phyloP scores from a whole-genome alignment of 2,329 filamentous ascomycete genomes.

The Immersiporthe knoxdaviesiana region DNA sequence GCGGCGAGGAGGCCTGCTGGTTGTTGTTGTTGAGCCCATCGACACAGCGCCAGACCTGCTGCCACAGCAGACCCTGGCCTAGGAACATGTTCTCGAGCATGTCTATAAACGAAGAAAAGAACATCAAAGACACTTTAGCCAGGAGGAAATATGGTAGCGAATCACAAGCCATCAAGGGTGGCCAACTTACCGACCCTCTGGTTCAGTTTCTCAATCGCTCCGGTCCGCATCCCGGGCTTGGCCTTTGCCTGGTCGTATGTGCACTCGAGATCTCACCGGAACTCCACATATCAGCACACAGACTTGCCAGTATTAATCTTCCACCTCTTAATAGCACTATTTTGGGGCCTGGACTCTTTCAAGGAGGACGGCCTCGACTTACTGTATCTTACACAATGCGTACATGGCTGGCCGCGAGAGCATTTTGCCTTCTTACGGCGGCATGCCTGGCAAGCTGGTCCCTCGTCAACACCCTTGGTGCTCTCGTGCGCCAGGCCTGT shows the following conservation, averaged over 20 bases:
- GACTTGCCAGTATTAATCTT: no score
- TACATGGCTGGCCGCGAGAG: constrained; percentile 47
- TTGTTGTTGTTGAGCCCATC: background rate
- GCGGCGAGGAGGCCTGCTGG: background rate
- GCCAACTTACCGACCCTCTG: constrained; percentile 36
- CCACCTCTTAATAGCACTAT: no score
- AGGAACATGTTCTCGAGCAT: constrained; percentile 45
- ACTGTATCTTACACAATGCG: constrained; percentile 43
- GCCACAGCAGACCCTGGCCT: constrained; percentile 42
- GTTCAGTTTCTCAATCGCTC: constrained; percentile 41
- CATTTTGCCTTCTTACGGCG: constrained; percentile 51
- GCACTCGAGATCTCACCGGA: constrained; percentile 36
- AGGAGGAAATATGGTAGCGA: background rate
- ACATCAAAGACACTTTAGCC: constrained; percentile 7
- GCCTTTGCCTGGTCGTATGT: constrained; percentile 40
- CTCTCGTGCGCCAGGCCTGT: no score
- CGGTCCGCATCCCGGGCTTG: constrained; percentile 41
- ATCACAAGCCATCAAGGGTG: constrained; percentile 25
- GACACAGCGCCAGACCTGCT: constrained; percentile 37
- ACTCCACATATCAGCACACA: no score
- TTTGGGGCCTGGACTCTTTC: no score
- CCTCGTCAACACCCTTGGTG: background rate
- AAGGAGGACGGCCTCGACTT: constrained; percentile 18
- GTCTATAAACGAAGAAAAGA: constrained; percentile 2
- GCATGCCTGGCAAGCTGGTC: constrained; percentile 44